Evolutionary conservation across 345 rosid species (phyloP), one percentile per base, ranked within the genome.

Genomic region (Hibiscus syriacus): DNA sequence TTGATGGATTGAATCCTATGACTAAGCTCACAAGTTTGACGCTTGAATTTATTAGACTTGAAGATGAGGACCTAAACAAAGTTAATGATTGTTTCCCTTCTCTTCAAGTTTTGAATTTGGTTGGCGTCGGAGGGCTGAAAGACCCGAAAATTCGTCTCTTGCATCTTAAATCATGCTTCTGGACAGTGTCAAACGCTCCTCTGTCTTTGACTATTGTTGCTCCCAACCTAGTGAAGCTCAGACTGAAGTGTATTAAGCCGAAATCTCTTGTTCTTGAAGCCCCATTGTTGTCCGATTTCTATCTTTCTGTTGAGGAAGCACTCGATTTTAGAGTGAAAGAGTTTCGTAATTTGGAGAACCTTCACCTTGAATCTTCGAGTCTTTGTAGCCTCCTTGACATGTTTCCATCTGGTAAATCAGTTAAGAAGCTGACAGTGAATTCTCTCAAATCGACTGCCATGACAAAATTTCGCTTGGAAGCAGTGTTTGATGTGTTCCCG

Each of bases 111-210:
- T 80, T 91, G 14, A 83, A 85, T 74, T 81, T 91, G 77, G 67
- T 87, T 0, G 95, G 89, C 0, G 95, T 91, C 59, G 95, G 97
- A 39, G 97, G 95, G 73, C 88, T 86, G 55, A 76, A 76, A 66
- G 87, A 87, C 4, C 97, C 95, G 0, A 85, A 72, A 70, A 84
- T 91, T 58, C 71, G 48, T 64, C 85, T 88, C 13, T 46, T 68
- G 45, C 83, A 83, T 63, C 83, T 91, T 10, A 77, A 68, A 67
- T 72, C 70, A 59, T 88, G 86, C 58, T 78, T 77, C 26, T 88
- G 97, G 95, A 84, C 83, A 0, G 86, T 81, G 62, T 88, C 92
- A 2, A 84, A 90, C 69, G 89, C 87, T 38, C 89, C 89, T 0
- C 76, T 63, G 45, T 84, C 88, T 55, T 75, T 88, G 72, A 62